Conservation (phyloP, 148 eudicot genomes). For the Chenopodium berlandieri region DNA sequence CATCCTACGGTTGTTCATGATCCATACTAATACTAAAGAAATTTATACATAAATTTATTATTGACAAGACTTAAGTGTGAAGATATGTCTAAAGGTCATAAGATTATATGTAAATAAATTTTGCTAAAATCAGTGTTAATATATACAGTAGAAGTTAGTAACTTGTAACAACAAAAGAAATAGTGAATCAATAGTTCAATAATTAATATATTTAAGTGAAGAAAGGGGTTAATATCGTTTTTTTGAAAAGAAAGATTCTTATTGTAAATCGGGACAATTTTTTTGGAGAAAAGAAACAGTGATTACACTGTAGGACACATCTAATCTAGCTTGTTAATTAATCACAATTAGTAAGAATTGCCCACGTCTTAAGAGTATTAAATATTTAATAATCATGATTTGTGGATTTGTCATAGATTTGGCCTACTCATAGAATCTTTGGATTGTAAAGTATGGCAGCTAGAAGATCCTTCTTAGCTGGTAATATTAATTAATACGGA, state of each 20-base stretch:
- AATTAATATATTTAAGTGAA: no score
- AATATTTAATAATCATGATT: not conserved
- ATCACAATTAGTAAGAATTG: slow-evolving; percentile 3
- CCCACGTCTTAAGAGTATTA: slow-evolving; percentile 7
- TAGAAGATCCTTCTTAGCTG: slow-evolving; percentile 3
- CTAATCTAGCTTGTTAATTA: not conserved
- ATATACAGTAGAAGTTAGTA: no score
- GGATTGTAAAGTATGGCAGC: slow-evolving; percentile 10
- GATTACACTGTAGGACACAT: slow-evolving; percentile 3
- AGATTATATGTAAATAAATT: no score
- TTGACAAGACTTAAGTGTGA: no score
- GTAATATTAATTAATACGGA: not conserved
- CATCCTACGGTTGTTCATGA: no score
- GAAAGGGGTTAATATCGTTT: no score
- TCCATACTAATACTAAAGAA: no score
- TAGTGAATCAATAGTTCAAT: no score
- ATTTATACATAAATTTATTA: no score
- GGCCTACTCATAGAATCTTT: slow-evolving; percentile 15
- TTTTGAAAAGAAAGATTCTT: not conserved
- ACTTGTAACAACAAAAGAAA: no score
- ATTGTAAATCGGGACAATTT: not conserved
- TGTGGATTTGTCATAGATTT: slow-evolving; percentile 13
- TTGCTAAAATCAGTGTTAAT: no score
- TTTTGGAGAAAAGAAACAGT: not conserved
- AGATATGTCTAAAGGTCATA: no score